Conservation (phyloP, 441 rosid species). For the Hura crepitans region DNA sequence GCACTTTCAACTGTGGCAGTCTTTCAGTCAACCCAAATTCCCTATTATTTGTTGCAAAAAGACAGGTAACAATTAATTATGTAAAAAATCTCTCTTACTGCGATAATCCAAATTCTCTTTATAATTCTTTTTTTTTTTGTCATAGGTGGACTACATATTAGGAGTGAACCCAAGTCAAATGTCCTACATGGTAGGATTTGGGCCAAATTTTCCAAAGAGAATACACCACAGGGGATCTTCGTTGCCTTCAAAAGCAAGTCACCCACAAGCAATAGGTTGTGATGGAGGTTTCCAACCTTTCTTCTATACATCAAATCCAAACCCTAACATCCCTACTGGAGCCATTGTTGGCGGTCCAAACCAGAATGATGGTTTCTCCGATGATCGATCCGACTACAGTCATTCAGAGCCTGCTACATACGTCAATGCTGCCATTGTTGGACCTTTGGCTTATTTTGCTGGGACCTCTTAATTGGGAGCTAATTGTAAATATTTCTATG, state of each 20-base stretch:
- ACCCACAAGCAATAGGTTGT: conserved; percentile 48
- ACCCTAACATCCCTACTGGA: conserved; percentile 64
- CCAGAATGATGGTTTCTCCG: conserved; percentile 58
- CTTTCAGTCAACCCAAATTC: conserved; percentile 44
- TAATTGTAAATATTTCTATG: not conserved
- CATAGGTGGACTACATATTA: conserved; percentile 67
- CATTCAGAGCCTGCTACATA: conserved; percentile 80
- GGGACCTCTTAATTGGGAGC: too few relatives aligned
- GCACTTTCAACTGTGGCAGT: conserved; percentile 59
- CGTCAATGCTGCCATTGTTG: conserved; percentile 70
- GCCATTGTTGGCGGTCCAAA: conserved; percentile 81
- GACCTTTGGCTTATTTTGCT: conserved; percentile 51
- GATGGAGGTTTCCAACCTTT: conserved; percentile 56
- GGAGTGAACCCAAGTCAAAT: conserved; percentile 63
- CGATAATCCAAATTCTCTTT: too few relatives aligned
- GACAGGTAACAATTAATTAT: conserved; percentile 39
- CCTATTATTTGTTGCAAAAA: conserved; percentile 48
- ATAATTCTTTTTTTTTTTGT: not conserved
- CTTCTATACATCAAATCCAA: conserved; percentile 47
- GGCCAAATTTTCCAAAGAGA: conserved; percentile 53
- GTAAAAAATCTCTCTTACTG: too few relatives aligned
- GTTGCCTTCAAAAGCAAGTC: conserved; percentile 48
- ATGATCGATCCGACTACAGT: conserved; percentile 56
- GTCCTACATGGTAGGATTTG: conserved; percentile 91
- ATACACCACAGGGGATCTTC: conserved; percentile 86